Evolutionary conservation across 2,329 filamentous ascomycete genomes (phyloP).

Genomic region (Mycocentrospora acerina): DNA sequence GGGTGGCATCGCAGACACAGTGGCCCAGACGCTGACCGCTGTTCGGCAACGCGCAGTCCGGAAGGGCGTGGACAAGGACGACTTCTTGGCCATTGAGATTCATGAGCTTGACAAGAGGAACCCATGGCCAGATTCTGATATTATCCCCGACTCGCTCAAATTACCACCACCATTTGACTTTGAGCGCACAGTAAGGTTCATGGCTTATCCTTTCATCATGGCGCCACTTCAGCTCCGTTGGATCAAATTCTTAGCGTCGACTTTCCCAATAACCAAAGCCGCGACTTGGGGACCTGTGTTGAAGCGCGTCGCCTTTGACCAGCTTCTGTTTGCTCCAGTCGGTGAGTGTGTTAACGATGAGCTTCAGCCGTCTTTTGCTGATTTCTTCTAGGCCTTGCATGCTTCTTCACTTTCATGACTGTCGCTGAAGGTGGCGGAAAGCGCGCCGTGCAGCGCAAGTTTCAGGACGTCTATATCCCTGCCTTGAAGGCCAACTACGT

Average conservation of each 20-base stretch:
- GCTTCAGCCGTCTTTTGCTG: background rate
- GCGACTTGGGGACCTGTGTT: slow-evolving; percentile 70
- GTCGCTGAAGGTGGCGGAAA: slow-evolving; percentile 87
- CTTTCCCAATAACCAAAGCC: slow-evolving; percentile 82
- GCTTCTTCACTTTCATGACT: slow-evolving; percentile 97
- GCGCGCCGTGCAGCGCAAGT: slow-evolving; percentile 77
- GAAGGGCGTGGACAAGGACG: slow-evolving; percentile 65
- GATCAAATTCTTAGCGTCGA: slow-evolving; percentile 81
- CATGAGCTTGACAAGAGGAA: slow-evolving; percentile 83
- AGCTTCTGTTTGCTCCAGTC: slow-evolving; percentile 88
- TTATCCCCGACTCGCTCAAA: slow-evolving; percentile 62
- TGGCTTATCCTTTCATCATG: slow-evolving; percentile 97
- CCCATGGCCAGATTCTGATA: slow-evolving; percentile 63
- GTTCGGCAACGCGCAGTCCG: slow-evolving; percentile 68
- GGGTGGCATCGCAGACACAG: slow-evolving; percentile 92
- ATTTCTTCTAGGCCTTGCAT: slow-evolving; percentile 62
- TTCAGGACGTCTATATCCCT: slow-evolving; percentile 90
- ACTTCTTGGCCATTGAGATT: slow-evolving; percentile 82
- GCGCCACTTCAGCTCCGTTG: slow-evolving; percentile 93
- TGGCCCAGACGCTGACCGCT: slow-evolving; percentile 88
- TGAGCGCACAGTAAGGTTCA: slow-evolving; percentile 89
- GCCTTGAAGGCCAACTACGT: slow-evolving; percentile 95
- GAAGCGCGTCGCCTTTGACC: slow-evolving; percentile 89
- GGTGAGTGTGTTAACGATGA: slow-evolving; percentile 52
- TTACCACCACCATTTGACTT: slow-evolving; percentile 90